phyloP scores from a whole-genome alignment of 495 filamentous ascomycete species.

The Penicilliopsis zonata region DNA sequence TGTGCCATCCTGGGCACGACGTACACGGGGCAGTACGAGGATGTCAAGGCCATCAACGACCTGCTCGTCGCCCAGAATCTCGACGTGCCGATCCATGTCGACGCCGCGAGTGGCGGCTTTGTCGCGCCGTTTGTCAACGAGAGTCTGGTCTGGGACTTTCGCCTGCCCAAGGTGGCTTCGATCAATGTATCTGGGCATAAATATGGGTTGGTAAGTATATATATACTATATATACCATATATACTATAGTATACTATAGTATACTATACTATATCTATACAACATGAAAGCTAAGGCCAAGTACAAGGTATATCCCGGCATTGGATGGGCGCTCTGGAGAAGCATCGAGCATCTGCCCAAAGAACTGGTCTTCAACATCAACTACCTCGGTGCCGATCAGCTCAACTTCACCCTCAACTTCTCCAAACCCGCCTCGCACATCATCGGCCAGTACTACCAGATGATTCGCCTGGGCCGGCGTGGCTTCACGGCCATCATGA shows the following conservation, averaged over 20 bases:
- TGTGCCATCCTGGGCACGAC: too few species aligned
- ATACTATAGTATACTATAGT: constrained; percentile 82
- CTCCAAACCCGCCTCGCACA: constrained; percentile 99
- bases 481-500: constrained; percentile 88
- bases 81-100: too few species aligned
- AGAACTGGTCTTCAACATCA: constrained; percentile 86
- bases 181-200: constrained; percentile 67
- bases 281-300: constrained; percentile 98
- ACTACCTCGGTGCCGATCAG: constrained; percentile 82
- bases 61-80: too few species aligned
- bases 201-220: constrained; percentile 97
- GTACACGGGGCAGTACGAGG: too few species aligned
- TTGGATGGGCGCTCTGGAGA: constrained; percentile 85
- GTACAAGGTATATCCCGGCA: constrained; percentile 86
- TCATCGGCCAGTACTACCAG: constrained; percentile 99
- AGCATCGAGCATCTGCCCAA: constrained; percentile 94
- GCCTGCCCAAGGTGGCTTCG: constrained; percentile 91
- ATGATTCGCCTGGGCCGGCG: constrained; percentile 97
- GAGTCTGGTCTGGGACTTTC: too few species aligned
- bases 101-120: too few species aligned
- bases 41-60: too few species aligned
- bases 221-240: constrained; percentile 83
- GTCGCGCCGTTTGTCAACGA: too few species aligned
- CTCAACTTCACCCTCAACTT: constrained; percentile 96
- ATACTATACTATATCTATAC: constrained; percentile 89